These are phyloP conservation scores for Melanopsichium pennsylvanicum DNA, from an alignment of 1,284 basidiomycete species.

Conservation along the genomic window DNA sequence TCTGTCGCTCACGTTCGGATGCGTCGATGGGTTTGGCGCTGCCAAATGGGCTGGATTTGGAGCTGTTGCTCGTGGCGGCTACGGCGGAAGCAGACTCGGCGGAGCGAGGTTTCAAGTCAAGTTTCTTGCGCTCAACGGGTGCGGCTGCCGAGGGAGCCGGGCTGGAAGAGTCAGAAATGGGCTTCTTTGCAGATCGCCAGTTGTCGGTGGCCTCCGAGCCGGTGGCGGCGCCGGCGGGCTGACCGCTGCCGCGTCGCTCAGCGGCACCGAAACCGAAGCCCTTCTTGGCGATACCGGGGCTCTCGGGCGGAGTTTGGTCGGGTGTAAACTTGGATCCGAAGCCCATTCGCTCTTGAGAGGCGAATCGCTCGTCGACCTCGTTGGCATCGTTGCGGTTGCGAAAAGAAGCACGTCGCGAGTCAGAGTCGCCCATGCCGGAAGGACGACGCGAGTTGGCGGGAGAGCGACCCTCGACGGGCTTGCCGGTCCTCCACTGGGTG, in stretches of 20 bases:
- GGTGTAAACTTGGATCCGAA: constrained; percentile 58
- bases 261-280: constrained; percentile 53
- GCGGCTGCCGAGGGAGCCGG: constrained; percentile 36
- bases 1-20: constrained; percentile 77
- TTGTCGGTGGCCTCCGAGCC: constrained; percentile 34
- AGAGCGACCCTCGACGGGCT: constrained; percentile 50
- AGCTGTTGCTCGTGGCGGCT: constrained; percentile 73
- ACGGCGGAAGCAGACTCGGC: constrained; percentile 71
- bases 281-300: constrained; percentile 41
- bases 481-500: constrained; percentile 63
- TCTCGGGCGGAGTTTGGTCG: constrained; percentile 54
- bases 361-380: constrained; percentile 54
- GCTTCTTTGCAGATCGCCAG: constrained; percentile 48
- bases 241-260: constrained; percentile 33
- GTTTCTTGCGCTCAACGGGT: constrained; percentile 60
- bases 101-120: constrained; percentile 62
- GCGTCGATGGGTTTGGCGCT: constrained; percentile 89
- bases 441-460: constrained; percentile 39
- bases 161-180: constrained; percentile 37
- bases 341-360: constrained; percentile 60
- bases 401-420: constrained; percentile 29
- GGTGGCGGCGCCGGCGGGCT: constrained; percentile 2
- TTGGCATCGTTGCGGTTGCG: constrained; percentile 47
- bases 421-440: constrained; percentile 32
- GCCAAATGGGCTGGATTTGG: constrained; percentile 78